These are phyloP conservation scores for Paecilomyces sp. DNA, from an alignment of 2,329 filamentous ascomycete species.

Conservation along the genomic window DNA sequence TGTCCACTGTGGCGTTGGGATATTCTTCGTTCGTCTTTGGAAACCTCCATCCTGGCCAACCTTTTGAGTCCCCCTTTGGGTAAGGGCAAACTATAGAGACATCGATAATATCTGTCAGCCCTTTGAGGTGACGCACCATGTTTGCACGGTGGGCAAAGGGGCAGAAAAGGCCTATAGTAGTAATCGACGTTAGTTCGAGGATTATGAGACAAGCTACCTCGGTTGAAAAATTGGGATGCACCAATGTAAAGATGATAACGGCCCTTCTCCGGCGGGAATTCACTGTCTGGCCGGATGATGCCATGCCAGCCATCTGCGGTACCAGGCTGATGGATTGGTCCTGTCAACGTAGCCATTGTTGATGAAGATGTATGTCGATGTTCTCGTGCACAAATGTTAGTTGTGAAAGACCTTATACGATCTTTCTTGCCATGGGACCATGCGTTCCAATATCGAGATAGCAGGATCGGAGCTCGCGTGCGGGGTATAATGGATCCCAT, in stretches of 20 bases:
- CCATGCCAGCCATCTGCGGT: constrained; percentile 42
- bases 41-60: constrained; percentile 60
- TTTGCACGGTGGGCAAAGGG: constrained; percentile 58
- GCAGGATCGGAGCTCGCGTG: not conserved
- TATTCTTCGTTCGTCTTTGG: constrained; percentile 47
- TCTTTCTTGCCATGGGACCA: not conserved
- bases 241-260: constrained; percentile 52
- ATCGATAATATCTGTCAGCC: constrained; percentile 47
- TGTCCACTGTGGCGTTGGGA: constrained; percentile 53
- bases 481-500: not conserved
- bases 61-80: constrained; percentile 57
- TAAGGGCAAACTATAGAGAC: constrained; percentile 58
- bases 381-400: not conserved
- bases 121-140: constrained; percentile 52
- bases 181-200: not conserved
- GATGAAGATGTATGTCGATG: not conserved
- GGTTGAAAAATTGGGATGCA: constrained; percentile 8
- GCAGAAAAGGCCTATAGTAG: constrained; percentile 50
- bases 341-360: not conserved
- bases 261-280: constrained; percentile 44
- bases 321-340: constrained; percentile 12
- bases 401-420: not conserved
- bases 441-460: not conserved
- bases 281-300: constrained; percentile 38
- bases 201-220: not conserved